Base-by-base conservation (phyloP, 2,329 filamentous ascomycete species). In the Verticillium isaacii region DNA sequence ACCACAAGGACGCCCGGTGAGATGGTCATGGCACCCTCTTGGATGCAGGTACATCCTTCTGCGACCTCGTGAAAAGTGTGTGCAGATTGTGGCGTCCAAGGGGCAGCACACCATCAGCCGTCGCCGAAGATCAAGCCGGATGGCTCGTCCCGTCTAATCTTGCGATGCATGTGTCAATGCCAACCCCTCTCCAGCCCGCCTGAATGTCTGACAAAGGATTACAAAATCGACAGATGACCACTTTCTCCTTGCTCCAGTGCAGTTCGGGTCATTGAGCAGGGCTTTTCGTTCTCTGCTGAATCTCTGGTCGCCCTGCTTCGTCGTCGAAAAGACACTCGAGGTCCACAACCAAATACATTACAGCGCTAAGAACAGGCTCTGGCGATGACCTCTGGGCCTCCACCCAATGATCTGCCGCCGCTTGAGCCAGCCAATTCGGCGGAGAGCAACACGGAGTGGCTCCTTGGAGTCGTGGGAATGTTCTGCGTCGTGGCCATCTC, bases 401-500 rank as follows among this genome's bases (percentile, higher is more conserved):
- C 45, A 5, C 45, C 45, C 45, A 29, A 29, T 29, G 29, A 29
- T 6, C 11, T 41, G 14, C 45, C 45, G 19, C 45, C 45, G 45
- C 45, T 63, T 41, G 58, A 63, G 29, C 66, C 69, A n/a, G 66
- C 50, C 23, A 62, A 60, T 36, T 70, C 68, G 15, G 63, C 65
- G 23, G 69, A 73, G 62, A 70, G 65, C 64, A 70, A 69, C 61
- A 57, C 65, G 23, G 62, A 60, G 1, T 61, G 57, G 63, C 67
- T 72, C 19, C 39, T 71, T 12, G 62, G 63, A 34, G 66, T 69
- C 9, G 39, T 64, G 29, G 66, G 61, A 3, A 36, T 65, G 1
- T 64, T 72, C 57, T 67, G 69, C 57, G 57, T 64, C 37, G 45
- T 72, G 52, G 65, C 71, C 14, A 52, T 71, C 58, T 9, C 66